Evolutionary conservation across 176 grass and related monocot genomes (phyloP), one percentile per base, ranked within the genome.

Genomic region (Avena atlantica): DNA sequence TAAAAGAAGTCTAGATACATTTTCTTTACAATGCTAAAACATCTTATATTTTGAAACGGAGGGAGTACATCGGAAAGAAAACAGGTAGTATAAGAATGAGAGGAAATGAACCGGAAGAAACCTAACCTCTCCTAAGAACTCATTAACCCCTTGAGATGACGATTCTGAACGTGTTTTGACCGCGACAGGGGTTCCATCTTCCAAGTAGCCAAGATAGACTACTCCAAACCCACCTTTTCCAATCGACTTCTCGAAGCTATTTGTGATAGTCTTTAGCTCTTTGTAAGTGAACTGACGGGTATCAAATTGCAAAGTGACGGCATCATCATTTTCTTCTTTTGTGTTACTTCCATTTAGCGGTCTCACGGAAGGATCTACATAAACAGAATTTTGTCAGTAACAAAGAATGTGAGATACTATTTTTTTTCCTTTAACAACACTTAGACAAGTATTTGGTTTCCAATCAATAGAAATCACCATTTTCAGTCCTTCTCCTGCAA

Each of bases 81-180:
- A 42, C 20, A 23, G 3, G 12, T 5, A 48, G 37, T 40, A 37
- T 20, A 42, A 3, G 29, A 23, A 61, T 19, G 2, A 61, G 57
- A 55, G 27, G 19, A 19, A 9, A n/a, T 1, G 48, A 57, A 51
- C 20, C 0, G 4, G 12, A 63, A 61, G 57, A 75, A 81, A 9
- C 2, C 31, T 55, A 83, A 92, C 90, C 93, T 95, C 93, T 13
- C 82, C 85, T 12, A 95, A 55, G 67, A 92, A 95, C 82, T 95
- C 87, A 12, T 95, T 88, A 61, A 87, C 45, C 27, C 88, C 90
- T 89, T 95, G 87, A 8, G 78, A 63, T 17, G 93, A 83, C 11
- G 77, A 86, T 16, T 92, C 36, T n/a, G 89, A 84, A n/a, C 78
- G 73, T 34, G 85, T 86, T 71, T 95, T 95, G 42, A 92, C 90